A percentile compares a stretch with the other conserved stretches of the same genome.
Evolutionary conservation across 1,139 yeast species (phyloP).

Genomic region (Pichia sp.): DNA sequence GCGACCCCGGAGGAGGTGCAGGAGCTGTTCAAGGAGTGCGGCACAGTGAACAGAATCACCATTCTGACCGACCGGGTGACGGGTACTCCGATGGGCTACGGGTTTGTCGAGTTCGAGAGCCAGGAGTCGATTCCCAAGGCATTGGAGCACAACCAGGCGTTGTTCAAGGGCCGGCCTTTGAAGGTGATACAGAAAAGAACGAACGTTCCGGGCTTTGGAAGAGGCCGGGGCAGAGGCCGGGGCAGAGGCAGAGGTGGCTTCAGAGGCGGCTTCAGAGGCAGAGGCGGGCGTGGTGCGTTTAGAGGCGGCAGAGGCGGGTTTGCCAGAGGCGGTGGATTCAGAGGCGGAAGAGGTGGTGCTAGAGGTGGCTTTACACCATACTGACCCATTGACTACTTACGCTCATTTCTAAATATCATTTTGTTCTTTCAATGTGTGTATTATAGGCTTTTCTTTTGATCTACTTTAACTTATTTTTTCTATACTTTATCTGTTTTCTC

Average conservation of each 20-base stretch:
- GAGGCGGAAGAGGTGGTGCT: conserved; percentile 31
- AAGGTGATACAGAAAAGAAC: conserved; percentile 64
- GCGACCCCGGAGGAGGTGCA: conserved; percentile 58
- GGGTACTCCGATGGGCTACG: conserved; percentile 66
- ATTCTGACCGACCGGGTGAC: conserved; percentile 53
- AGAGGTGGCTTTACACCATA: conserved; percentile 34
- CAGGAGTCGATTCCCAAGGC: conserved; percentile 47
- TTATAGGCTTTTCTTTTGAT: conserved; percentile 1
- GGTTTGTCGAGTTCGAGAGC: conserved; percentile 61
- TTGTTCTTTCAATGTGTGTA: background rate
- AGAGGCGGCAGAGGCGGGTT: conserved; percentile 35
- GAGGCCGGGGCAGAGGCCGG: conserved; percentile 28
- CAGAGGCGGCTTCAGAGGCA: conserved; percentile 36
- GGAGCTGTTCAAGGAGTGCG: conserved; percentile 47
- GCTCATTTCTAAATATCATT: background rate
- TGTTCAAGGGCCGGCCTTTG: conserved; percentile 51
- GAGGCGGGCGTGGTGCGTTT: conserved; percentile 23
- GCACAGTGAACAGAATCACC: conserved; percentile 56
- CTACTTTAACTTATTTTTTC: background rate
- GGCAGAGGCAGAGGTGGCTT: conserved; percentile 30
- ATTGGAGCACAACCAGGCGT: conserved; percentile 46
- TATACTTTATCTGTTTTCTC: background rate
- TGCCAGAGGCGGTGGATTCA: conserved; percentile 31
- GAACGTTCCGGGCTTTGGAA: conserved; percentile 55
- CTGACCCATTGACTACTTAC: background rate